Evolutionary conservation across 2,329 filamentous ascomycete species (phyloP), one percentile per base, ranked within the genome.

Genomic region (Pseudomassariella vexata): DNA sequence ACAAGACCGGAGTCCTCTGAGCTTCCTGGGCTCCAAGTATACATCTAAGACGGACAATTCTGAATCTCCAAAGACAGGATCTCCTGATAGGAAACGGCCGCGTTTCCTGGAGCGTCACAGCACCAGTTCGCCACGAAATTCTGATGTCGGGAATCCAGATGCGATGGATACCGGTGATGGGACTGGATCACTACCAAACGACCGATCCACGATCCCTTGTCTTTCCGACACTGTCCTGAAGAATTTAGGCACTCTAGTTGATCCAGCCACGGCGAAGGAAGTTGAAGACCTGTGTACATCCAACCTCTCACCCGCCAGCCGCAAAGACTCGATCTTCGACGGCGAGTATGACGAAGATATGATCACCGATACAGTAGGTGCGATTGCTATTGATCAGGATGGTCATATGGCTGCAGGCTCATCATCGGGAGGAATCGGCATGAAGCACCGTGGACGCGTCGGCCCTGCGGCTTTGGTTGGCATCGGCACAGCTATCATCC

Each of bases 381-480:
- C 89, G 18, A 95, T 98, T 51, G 92, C 88, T 9, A 81, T 98
- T 41, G 92, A 98, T 50, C 73, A 74, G 30, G 76, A 73, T 46
- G 92, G 92, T 11, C 82, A 83, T 37, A 95, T 98, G 52, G 90
- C 94, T 5, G 92, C 90, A 4, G 92, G 84, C 11, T 95, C 92
- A 2, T 98, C 92, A 2, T 98, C 94, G 11, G 92, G 92, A 5
- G 92, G 92, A 2, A 98, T 98, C 53, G 90, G 92, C 18, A 95
- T 98, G 90, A 98, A 98, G 55, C 89, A 95, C 57, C 78, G 79
- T 38, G 94, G 92, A 5, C 82, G 92, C 21, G 75, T 95, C 41
- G 94, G 92, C 0, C 92, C 92, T 19, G 94, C 92, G 20, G 92
- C 92, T 14, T 71, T 98, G 11, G 85, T 96, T 10, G 90, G 92